Evolutionary conservation across 352 stramenopile species (phyloP), one percentile per base, ranked within the genome.

Genomic region (Pythium rishiriense): DNA sequence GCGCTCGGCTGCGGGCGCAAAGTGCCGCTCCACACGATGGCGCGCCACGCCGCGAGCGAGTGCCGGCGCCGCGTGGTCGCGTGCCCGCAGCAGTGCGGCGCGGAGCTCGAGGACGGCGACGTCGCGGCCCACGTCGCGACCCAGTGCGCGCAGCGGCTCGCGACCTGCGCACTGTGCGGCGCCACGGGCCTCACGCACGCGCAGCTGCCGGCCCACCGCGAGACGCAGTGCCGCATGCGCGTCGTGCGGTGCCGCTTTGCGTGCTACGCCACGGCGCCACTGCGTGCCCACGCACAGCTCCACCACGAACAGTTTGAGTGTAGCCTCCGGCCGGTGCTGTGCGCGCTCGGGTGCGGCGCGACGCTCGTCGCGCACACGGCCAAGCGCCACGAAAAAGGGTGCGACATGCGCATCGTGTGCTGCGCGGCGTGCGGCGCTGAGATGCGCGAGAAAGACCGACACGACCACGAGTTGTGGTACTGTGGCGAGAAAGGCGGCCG

Each of bases 221-320:
- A 48, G 3, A 62, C 80, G 3, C 39, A 81, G 28, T 91, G 85
- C 55, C 72, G 59, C 39, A 91, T 91, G 83, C 82, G 85, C 0
- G 59, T 70, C 5, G 85, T 90, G 33, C 58, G 48, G 12, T 91
- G 85, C 52, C 72, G 67, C 22, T 75, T 79, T 47, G 57, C 75
- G 8, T 87, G 83, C 56, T 84, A 78, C 35, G 64, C 73, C 14
- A 84, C 83, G 52, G 4, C 52, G 17, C 52, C 52, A 35, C 62
- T 91, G 33, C 66, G 79, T n/a, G 82, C 82, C 2, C 73, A 91
- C 31, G 79, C 83, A 39, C 75, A 87, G 59, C 58, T 73, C 9
- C 70, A 62, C 0, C 85, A 93, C 61, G 85, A 93, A 63, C 66
- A 62, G 51, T 76, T 75, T 51, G 81, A 91, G 54, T 93, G 83